Conservation (phyloP, 2,329 filamentous ascomycete species). For the Colletotrichum tamarilloi region DNA sequence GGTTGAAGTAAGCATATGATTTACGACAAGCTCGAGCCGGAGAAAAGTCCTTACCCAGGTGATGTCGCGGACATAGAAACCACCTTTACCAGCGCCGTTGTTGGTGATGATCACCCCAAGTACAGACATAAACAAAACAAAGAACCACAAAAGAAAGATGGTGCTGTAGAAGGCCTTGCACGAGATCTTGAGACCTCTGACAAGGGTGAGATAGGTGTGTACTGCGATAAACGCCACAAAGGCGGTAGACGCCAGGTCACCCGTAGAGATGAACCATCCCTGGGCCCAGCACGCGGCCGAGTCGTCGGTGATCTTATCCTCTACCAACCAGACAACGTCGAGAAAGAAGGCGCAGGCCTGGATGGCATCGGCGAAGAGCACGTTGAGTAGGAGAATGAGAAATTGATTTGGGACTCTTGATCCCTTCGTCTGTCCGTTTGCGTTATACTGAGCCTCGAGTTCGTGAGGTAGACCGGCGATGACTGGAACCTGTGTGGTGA, state of each 20-base stretch:
- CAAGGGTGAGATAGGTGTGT: conserved; percentile 67
- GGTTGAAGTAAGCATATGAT: neutral
- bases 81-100: conserved; percentile 4
- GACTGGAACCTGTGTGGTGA: conserved; percentile 26
- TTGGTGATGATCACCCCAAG: conserved; percentile 25
- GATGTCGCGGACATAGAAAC: conserved; percentile 63
- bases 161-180: conserved; percentile 54
- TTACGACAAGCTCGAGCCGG: conserved; percentile 39
- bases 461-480: conserved; percentile 36
- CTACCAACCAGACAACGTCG: conserved; percentile 61
- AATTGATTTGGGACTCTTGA: conserved; percentile 61
- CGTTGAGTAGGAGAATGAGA: conserved; percentile 68
- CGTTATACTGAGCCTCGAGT: conserved; percentile 32
- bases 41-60: conserved; percentile 59
- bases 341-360: conserved; percentile 67
- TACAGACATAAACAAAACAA: conserved; percentile 42
- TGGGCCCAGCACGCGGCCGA: conserved; percentile 63
- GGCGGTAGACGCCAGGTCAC: conserved; percentile 66
- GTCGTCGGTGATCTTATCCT: conserved; percentile 59
- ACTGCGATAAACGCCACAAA: conserved; percentile 68
- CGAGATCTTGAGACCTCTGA: conserved; percentile 59
- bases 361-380: conserved; percentile 68
- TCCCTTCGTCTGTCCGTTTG: conserved; percentile 33
- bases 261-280: conserved; percentile 68
- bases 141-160: conserved; percentile 59